Percentiles rank a stretch among this genome's conserved stretches.
Conservation (phyloP, 169 alveolate species). For the Prorocentrum cordatum region DNA sequence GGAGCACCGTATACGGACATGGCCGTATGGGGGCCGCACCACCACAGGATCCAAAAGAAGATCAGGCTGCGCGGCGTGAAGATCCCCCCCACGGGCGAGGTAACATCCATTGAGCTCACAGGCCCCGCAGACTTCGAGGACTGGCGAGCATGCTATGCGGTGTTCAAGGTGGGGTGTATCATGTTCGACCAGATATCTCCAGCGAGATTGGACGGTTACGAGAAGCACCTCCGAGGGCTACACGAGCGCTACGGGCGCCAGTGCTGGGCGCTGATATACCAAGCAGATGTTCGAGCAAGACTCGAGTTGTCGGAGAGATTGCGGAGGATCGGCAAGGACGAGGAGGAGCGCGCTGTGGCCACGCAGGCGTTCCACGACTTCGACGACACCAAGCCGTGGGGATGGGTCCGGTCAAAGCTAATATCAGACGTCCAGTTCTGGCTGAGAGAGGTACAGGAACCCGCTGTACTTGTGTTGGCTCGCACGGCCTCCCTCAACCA, state of each 20-base stretch:
- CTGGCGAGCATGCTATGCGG: neutral
- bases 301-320: neutral
- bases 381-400: conserved; percentile 2
- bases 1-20: conserved; percentile 11
- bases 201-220: conserved; percentile 21
- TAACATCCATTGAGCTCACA: neutral
- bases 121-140: conserved; percentile 22
- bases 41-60: neutral
- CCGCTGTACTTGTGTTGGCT: neutral
- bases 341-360: neutral
- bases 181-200: conserved; percentile 29
- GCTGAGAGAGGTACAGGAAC: neutral
- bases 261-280: conserved; percentile 40
- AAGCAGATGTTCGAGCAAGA: conserved; percentile 42
- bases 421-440: too few relatives aligned
- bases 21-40: conserved; percentile 45
- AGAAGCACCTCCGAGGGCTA: neutral
- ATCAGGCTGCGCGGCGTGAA: conserved; percentile 3
- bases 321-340: neutral
- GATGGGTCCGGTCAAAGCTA: too few relatives aligned
- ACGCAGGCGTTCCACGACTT: neutral
- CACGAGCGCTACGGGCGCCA: neutral
- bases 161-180: conserved; percentile 12
- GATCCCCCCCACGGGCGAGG: neutral
- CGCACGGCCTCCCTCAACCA: neutral